Percentiles rank a stretch among this genome's conserved stretches.
phyloP scores from a whole-genome alignment of 352 stramenopile species.

The Saprolegnia parasitica region DNA sequence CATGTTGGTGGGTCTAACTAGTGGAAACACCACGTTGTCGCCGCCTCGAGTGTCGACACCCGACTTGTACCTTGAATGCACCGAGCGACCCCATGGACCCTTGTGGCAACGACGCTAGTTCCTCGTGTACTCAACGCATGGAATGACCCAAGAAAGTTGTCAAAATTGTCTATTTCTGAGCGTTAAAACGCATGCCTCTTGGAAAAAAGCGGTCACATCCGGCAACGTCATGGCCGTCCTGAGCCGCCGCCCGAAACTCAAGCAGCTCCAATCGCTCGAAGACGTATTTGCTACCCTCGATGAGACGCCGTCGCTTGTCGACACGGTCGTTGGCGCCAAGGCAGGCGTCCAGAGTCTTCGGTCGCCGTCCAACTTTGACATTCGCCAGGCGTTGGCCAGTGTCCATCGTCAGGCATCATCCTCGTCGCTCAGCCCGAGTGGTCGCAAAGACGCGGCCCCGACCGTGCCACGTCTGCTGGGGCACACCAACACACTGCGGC shows the following conservation, averaged over 20 bases:
- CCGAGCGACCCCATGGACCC: no score
- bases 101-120: no score
- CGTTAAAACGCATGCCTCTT: neutral
- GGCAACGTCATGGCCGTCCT: neutral
- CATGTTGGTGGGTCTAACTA: no score
- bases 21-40: no score
- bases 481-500: slow-evolving; percentile 11
- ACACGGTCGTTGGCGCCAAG: neutral
- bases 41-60: no score
- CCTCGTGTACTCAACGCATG: no score
- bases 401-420: neutral
- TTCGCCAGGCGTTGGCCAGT: neutral
- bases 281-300: neutral
- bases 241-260: neutral
- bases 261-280: neutral
- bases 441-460: neutral
- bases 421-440: neutral
- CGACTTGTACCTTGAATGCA: no score
- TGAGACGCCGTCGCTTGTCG: neutral
- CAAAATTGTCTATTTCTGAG: neutral
- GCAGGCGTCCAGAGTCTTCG: neutral
- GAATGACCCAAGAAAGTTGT: no score
- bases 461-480: slow-evolving; percentile 41
- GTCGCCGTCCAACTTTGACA: neutral
- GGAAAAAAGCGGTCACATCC: neutral